A percentile compares a stretch with the other conserved stretches of the same genome.
These are phyloP conservation scores for Hypholoma fasciculare DNA, from an alignment of 768 basidiomycete genomes.

Conservation along the genomic window DNA sequence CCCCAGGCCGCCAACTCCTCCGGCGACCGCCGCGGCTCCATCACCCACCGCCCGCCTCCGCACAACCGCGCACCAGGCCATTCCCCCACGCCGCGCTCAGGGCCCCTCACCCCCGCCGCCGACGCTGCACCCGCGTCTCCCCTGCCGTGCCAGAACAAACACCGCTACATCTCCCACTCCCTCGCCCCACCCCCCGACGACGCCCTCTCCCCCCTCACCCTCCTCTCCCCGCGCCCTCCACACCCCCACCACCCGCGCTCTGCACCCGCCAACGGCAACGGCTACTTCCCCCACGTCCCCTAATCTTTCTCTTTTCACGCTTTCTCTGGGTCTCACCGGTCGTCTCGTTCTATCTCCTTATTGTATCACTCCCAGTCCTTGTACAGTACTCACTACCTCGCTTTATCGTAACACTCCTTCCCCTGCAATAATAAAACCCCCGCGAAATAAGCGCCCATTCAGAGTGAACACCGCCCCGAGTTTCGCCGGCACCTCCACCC, in stretches of 20 bases:
- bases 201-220: constrained; percentile 7
- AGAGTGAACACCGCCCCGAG: no score
- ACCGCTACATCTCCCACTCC: constrained; percentile 14
- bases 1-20: constrained; percentile 28
- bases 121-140: not conserved
- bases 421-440: no score
- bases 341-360: no score
- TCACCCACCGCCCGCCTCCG: constrained; percentile 5
- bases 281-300: no score
- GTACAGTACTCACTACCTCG: no score
- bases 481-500: no score
- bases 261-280: no score
- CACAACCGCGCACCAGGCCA: not conserved
- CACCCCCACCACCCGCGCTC: not conserved
- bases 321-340: no score
- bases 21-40: constrained; percentile 17
- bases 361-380: no score
- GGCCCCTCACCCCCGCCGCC: constrained; percentile 1
- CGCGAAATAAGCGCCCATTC: no score
- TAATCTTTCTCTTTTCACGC: no score
- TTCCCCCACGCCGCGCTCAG: not conserved
- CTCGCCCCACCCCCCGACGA: constrained; percentile 16
- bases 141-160: not conserved
- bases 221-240: constrained; percentile 10
- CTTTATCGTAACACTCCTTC: no score